Base-by-base conservation (phyloP, 352 stramenopile species). In the Phytopythium sindhum region DNA sequence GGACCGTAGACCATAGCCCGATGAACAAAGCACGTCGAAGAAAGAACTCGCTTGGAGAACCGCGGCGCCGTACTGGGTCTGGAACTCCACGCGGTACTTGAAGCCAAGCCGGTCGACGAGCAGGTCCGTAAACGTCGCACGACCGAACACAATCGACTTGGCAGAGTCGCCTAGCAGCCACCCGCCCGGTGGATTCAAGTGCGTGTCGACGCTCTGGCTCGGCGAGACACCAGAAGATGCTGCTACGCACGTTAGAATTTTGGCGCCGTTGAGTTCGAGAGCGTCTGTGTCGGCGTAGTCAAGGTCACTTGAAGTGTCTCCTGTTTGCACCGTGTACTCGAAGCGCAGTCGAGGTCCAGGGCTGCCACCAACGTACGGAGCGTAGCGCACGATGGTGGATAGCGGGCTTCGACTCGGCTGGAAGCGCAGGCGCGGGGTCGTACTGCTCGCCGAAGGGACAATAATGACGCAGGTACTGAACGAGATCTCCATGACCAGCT, bases 111-210 rank as follows among this genome's bases (percentile, higher is more conserved):
- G 77, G 71, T 95, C 69, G 4, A 96, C 82, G 6, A 89, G 67
- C 24, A 96, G 61, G 64, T 96, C 84, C 0, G 78, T 87, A 65
- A 86, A 94, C 1, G 69, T 72, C 8, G 83, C 74, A 19, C 63
- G 66, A 5, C 87, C 87, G 29, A 90, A 90, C n/a, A 72, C 73
- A 35, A 93, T 81, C 4, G 65, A 52, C 52, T 86, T 80, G 8
- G 58, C 68, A 11, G 69, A 78, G 28, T 45, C 69, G 14, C 77
- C 80, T 0, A 84, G 41, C 10, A 91, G 60, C n/a, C 63, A 64
- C 1, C 87, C 84, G 1, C 84, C 82, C 0, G 86, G 82, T 8
- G 87, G 87, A 57, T 96, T 96, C 26, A 96, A 55, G 47, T 95
- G 85, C n/a, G 82, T 57, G 59, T 96, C 79, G 2, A 79, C 84